These are phyloP conservation scores for Cystofilobasidium bisporidii DNA, from an alignment of 768 basidiomycete species.

Conservation along the genomic window DNA sequence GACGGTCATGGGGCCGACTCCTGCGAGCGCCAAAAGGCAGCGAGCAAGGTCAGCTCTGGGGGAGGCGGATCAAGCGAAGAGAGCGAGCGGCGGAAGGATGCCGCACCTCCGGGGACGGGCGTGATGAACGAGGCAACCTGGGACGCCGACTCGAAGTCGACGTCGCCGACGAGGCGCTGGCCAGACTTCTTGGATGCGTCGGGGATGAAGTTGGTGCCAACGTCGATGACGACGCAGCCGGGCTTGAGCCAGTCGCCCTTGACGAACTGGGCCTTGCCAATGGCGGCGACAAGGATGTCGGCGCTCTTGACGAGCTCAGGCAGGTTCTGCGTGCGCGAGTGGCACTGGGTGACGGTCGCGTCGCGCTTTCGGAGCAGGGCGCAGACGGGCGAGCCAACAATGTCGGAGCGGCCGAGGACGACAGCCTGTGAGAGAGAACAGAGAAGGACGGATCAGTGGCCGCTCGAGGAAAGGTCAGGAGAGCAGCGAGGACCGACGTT, in stretches of 20 bases:
- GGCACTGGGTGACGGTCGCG: conserved; percentile 96
- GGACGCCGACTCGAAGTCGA: conserved; percentile 70
- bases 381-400: conserved; percentile 90
- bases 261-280: conserved; percentile 81
- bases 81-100: too few relatives aligned
- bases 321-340: conserved; percentile 77
- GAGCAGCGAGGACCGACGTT: conserved; percentile 40
- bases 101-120: conserved; percentile 77
- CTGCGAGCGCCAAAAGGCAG: background rate
- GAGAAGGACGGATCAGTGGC: background rate
- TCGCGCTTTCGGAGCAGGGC: conserved; percentile 80
- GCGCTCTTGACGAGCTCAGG: conserved; percentile 69
- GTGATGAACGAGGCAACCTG: conserved; percentile 80
- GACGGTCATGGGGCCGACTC: conserved; percentile 99
- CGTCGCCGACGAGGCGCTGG: conserved; percentile 90
- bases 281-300: conserved; percentile 93
- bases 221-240: conserved; percentile 91
- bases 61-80: too few relatives aligned
- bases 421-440: conserved; percentile 46
- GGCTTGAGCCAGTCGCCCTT: conserved; percentile 92
- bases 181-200: conserved; percentile 89
- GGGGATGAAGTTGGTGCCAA: conserved; percentile 92
- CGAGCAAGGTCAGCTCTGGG: too few relatives aligned
- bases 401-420: conserved; percentile 92
- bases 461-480: background rate